These are phyloP conservation scores for Trametes gibbosa DNA, from an alignment of 768 basidiomycete genomes.

Conservation along the genomic window DNA sequence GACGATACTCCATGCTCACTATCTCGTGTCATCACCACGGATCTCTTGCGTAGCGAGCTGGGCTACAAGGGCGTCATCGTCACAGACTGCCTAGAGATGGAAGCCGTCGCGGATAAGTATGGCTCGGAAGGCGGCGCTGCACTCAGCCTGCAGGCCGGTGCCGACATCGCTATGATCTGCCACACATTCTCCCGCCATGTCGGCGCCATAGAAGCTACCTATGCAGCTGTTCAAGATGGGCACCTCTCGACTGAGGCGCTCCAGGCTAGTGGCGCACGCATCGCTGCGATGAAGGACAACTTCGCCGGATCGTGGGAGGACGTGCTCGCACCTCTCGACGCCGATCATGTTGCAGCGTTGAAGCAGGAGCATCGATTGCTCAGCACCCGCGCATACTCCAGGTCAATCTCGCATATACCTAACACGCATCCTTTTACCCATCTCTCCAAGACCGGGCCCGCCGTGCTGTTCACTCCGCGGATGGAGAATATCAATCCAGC, in stretches of 20 bases:
- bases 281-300: constrained; percentile 46
- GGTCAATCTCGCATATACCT: constrained; percentile 46
- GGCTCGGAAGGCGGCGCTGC: constrained; percentile 56
- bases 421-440: constrained; percentile 39
- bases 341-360: constrained; percentile 20
- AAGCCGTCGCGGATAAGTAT: constrained; percentile 53
- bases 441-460: constrained; percentile 21
- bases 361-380: constrained; percentile 41
- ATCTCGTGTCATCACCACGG: constrained; percentile 49
- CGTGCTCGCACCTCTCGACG: constrained; percentile 25
- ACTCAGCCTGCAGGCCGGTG: constrained; percentile 56
- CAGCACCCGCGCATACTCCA: constrained; percentile 46
- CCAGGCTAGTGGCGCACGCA: constrained; percentile 41
- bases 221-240: constrained; percentile 47
- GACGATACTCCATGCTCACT: constrained; percentile 59
- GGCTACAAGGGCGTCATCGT: constrained; percentile 59
- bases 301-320: constrained; percentile 50
- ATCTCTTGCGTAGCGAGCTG: constrained; percentile 49
- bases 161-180: constrained; percentile 75
- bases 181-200: constrained; percentile 55
- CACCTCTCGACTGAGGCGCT: constrained; percentile 39
- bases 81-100: constrained; percentile 79
- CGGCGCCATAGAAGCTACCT: constrained; percentile 51
- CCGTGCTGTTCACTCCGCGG: constrained; percentile 51
- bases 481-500: constrained; percentile 59